These are phyloP conservation scores for Verticillium dahliae DNA, from an alignment of 2,329 filamentous ascomycete genomes.

Conservation along the genomic window DNA sequence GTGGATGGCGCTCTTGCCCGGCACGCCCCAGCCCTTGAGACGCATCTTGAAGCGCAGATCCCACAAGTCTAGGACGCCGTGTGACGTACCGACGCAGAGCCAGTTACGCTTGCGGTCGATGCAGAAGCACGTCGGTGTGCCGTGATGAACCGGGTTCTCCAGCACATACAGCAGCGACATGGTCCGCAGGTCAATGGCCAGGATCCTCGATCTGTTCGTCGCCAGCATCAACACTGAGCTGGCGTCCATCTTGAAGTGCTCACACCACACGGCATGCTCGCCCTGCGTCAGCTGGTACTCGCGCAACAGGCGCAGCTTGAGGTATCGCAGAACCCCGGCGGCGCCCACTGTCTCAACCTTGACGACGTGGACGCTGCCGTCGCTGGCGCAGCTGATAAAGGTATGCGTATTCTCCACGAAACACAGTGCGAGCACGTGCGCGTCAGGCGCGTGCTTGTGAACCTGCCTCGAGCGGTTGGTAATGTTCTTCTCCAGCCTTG, in stretches of 20 bases:
- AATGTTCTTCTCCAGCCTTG: constrained; percentile 83
- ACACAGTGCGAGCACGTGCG: constrained; percentile 72
- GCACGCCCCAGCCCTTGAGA: constrained; percentile 81
- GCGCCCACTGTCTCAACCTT: constrained; percentile 57
- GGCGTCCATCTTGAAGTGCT: constrained; percentile 80
- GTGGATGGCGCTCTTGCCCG: constrained; percentile 73
- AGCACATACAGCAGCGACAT: constrained; percentile 79
- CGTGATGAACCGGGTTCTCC: constrained; percentile 85
- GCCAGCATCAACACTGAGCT: constrained; percentile 79
- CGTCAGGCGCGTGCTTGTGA: constrained; percentile 65
- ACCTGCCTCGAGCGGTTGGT: constrained; percentile 82
- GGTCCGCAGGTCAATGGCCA: constrained; percentile 79
- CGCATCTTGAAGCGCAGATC: constrained; percentile 91
- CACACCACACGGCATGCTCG: constrained; percentile 82
- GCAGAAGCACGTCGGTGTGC: constrained; percentile 85
- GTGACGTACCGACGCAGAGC: constrained; percentile 85
- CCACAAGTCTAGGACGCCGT: constrained; percentile 91
- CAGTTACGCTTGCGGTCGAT: constrained; percentile 82
- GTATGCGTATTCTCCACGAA: constrained; percentile 93
- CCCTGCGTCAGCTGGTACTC: constrained; percentile 69
- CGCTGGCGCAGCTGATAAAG: constrained; percentile 83
- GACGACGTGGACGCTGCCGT: constrained; percentile 85
- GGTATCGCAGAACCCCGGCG: constrained; percentile 60
- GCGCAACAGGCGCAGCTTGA: constrained; percentile 68
- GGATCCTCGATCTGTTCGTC: constrained; percentile 76